Evolutionary conservation across 2,329 filamentous ascomycete species (phyloP).

Genomic region (Diaporthe capsici): DNA sequence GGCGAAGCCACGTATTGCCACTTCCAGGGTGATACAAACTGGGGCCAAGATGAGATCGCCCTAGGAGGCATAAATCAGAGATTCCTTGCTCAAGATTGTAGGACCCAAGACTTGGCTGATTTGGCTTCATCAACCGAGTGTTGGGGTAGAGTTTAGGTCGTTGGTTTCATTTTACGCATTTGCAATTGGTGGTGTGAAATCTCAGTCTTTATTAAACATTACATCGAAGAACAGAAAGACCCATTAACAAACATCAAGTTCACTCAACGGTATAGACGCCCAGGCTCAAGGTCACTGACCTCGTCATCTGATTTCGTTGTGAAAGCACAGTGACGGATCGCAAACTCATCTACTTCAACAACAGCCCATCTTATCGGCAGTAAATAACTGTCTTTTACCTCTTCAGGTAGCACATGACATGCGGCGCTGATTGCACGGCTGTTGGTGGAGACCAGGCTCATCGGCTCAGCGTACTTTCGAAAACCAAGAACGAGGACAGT

Average conservation of each 20-base stretch:
- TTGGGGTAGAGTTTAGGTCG: too few species aligned
- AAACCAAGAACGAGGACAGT: constrained; percentile 40
- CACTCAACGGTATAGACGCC: not conserved
- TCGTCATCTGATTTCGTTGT: constrained; percentile 6
- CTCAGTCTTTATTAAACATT: too few species aligned
- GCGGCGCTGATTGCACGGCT: constrained; percentile 51
- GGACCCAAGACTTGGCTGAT: not conserved
- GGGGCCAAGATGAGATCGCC: not conserved
- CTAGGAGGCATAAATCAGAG: not conserved
- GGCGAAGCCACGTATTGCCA: not conserved
- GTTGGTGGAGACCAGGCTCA: constrained; percentile 51
- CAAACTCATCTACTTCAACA: not conserved
- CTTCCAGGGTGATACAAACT: not conserved
- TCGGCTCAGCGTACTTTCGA: constrained; percentile 49
- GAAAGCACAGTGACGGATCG: constrained; percentile 28
- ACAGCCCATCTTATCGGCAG: constrained; percentile 47
- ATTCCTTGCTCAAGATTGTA: not conserved
- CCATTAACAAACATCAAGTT: not conserved
- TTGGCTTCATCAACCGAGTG: too few species aligned
- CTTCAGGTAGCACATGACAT: constrained; percentile 47
- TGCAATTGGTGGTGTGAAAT: too few species aligned
- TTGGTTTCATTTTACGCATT: too few species aligned
- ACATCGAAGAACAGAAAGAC: not conserved
- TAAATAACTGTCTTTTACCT: constrained; percentile 44
- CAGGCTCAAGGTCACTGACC: not conserved